These are phyloP conservation scores for Lasiodiplodia theobromae DNA, from an alignment of 2,329 filamentous ascomycete genomes.

Conservation along the genomic window DNA sequence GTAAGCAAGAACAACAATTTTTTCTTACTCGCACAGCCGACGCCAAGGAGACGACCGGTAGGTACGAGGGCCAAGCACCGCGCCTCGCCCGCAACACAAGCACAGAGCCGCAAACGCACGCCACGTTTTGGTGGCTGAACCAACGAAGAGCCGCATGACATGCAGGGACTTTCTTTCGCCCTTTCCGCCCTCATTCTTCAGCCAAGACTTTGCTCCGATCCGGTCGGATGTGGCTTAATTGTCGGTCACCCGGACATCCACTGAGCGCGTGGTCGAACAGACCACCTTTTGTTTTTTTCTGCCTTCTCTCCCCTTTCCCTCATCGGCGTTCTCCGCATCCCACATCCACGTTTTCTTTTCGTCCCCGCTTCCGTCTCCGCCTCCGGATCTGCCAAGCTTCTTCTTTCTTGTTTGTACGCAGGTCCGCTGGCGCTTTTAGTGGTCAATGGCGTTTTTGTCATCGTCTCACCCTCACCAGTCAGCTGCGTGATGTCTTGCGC, in stretches of 20 bases:
- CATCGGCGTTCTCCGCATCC: not conserved
- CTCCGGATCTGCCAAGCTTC: not conserved
- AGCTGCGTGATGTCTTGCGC: not conserved
- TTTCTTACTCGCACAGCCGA: not conserved
- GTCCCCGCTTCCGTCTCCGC: not conserved
- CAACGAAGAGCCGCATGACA: slow-evolving; percentile 20
- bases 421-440: slow-evolving; percentile 5
- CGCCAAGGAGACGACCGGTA: not conserved
- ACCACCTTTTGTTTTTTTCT: not conserved
- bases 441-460: slow-evolving; percentile 12
- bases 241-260: not conserved
- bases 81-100: not conserved
- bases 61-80: not conserved
- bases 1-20: not conserved
- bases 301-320: not conserved
- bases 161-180: slow-evolving; percentile 3
- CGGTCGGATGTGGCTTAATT: not conserved
- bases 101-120: not conserved
- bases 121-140: not conserved
- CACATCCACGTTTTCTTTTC: not conserved
- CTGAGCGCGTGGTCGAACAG: not conserved
- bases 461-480: not conserved
- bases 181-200: not conserved
- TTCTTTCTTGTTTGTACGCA: not conserved
- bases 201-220: not conserved